These are phyloP conservation scores for Eutrema salsugineum DNA, from an alignment of 441 rosid genomes.

Conservation along the genomic window DNA sequence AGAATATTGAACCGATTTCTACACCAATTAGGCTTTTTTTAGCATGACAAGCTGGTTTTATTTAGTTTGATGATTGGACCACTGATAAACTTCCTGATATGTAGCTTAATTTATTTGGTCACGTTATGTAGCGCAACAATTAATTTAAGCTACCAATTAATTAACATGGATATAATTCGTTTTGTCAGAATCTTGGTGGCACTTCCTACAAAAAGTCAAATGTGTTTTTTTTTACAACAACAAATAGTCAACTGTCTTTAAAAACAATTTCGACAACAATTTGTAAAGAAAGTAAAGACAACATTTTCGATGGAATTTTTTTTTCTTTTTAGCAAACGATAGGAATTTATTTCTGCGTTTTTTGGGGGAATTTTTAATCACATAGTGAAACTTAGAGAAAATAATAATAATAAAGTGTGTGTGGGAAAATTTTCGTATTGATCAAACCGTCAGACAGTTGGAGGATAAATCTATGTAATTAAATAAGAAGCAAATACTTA, in stretches of 20 bases:
- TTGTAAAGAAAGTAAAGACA: background rate
- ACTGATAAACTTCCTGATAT: conserved; percentile 15
- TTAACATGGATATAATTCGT: conserved; percentile 22
- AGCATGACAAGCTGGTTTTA: background rate
- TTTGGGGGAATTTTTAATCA: too few species aligned
- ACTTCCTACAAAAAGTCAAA: conserved; percentile 22
- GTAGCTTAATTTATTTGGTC: conserved; percentile 20
- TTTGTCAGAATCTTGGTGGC: conserved; percentile 30
- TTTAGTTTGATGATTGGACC: conserved; percentile 18
- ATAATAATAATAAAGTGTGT: too few species aligned
- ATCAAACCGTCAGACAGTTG: too few species aligned
- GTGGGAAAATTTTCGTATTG: too few species aligned
- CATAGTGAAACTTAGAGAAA: too few species aligned
- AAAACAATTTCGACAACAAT: background rate
- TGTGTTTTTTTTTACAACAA: background rate
- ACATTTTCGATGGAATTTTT: too few species aligned
- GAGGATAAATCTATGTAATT: too few species aligned
- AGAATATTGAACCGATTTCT: background rate
- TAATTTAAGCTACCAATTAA: conserved; percentile 13
- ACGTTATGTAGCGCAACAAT: conserved; percentile 12
- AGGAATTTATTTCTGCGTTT: too few species aligned
- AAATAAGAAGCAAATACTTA: too few species aligned
- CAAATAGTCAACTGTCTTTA: conserved; percentile 8
- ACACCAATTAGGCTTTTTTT: background rate
- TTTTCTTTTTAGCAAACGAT: too few species aligned